A percentile compares a stretch with the other conserved stretches of the same genome.
These are phyloP conservation scores for Solanum hybrid DNA, from an alignment of 305 asterid species.

Conservation along the genomic window DNA sequence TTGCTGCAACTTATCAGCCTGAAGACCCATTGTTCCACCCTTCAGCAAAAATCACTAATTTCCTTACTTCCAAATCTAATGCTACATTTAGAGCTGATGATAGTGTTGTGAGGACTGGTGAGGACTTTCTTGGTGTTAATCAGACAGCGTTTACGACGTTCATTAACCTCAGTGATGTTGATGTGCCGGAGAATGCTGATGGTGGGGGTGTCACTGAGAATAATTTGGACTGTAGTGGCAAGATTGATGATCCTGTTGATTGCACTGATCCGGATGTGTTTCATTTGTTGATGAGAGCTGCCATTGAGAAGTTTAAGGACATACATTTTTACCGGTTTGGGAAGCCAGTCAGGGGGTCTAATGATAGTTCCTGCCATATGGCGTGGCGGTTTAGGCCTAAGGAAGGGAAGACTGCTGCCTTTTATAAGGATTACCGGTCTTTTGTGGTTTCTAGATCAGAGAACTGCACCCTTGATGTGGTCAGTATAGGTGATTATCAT, in stretches of 20 bases:
- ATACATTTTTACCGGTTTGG: conserved; percentile 67
- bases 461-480: conserved; percentile 58
- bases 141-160: conserved; percentile 57
- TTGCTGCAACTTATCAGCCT: conserved; percentile 51
- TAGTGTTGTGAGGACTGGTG: conserved; percentile 72
- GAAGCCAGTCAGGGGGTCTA: conserved; percentile 61
- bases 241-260: conserved; percentile 45
- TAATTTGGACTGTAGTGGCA: conserved; percentile 33
- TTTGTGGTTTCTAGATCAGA: conserved; percentile 41
- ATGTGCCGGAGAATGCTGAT: conserved; percentile 9
- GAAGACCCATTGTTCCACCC: conserved; percentile 65
- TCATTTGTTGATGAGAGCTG: conserved; percentile 62
- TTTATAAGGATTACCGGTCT: conserved; percentile 65
- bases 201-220: not conserved
- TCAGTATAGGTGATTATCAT: conserved; percentile 64
- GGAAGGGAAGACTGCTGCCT: conserved; percentile 47
- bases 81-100: conserved; percentile 69
- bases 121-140: conserved; percentile 60
- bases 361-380: conserved; percentile 72
- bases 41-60: conserved; percentile 60
- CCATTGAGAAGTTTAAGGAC: conserved; percentile 63
- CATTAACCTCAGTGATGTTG: conserved; percentile 64
- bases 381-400: conserved; percentile 84
- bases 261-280: conserved; percentile 73
- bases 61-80: conserved; percentile 62